Base-by-base conservation (phyloP, 305 asterid species). In the Fraxinus latifolia region DNA sequence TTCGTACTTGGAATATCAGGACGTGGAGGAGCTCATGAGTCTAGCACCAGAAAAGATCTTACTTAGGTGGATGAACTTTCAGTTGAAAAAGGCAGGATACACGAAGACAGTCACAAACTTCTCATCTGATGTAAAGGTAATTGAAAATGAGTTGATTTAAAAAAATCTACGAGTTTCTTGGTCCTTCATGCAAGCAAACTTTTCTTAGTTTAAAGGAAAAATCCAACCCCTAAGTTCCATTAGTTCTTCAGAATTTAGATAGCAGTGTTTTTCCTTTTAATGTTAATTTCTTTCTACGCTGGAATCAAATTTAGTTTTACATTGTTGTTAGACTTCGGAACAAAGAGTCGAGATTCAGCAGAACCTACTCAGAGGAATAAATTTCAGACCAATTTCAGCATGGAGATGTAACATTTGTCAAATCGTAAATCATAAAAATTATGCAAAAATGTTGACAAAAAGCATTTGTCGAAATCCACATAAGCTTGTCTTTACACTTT, bases 31-130 rank as follows among this genome's bases (percentile, higher is more conserved):
- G 90, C 93, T 94, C 82, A 90, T 94, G 93, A 88, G 95, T 72
- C 88, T 94, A 82, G 85, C 95, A 71, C 98, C 99, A 19, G 98
- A 95, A 78, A 95, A 92, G 88, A 87, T 95, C 81, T 89, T 94
- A 74, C 95, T 93, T 81, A 91, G 91, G 88, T 93, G 99, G 99
- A 93, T 95, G 99, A 93, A 93, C 87, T 95, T 95, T 86, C 98
- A 94, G 88, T 88, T 95, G 87, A 95, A 84, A 87, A 95, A 94
- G 89, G 89, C 92, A 70, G 98, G 96, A 74, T 92, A 92, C 86
- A 58, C 81, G 17, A 95, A 91, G 84, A 89, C 87, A 60, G 94
- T 95, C 75, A 85, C 98, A 77, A 95, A 94, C 88, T 95, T 95
- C 89, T 95, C 99, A 21, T 89, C 98, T 81, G 99, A 95, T 88